Conservation (phyloP, 2,329 filamentous ascomycete species). For the Albifimbria verrucaria region DNA sequence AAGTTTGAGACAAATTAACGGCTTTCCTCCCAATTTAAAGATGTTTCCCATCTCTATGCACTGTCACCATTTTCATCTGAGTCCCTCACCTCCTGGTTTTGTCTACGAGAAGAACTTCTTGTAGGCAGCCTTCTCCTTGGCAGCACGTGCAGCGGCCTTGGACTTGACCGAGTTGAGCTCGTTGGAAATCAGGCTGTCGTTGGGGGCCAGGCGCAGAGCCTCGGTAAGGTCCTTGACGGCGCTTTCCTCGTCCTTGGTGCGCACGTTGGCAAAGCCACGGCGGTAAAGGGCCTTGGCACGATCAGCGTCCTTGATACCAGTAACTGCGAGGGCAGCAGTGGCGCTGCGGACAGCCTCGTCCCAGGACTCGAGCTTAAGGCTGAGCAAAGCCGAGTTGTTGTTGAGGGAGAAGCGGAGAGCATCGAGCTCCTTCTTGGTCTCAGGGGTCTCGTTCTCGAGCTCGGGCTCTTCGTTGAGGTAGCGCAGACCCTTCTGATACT, state of each 20-base stretch:
- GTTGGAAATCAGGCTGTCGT: constrained; percentile 69
- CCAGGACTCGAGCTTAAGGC: constrained; percentile 74
- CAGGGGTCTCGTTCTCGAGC: constrained; percentile 66
- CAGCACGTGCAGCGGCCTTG: constrained; percentile 65
- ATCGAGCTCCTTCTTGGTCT: constrained; percentile 64
- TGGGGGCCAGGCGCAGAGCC: constrained; percentile 71
- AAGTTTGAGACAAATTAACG: not conserved
- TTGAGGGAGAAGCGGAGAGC: constrained; percentile 80
- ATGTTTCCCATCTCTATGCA: constrained; percentile 6
- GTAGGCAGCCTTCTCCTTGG: constrained; percentile 90
- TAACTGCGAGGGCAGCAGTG: constrained; percentile 67
- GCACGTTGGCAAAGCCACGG: constrained; percentile 70
- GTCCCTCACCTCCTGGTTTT: not conserved
- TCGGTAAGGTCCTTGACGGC: constrained; percentile 73
- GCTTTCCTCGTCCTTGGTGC: constrained; percentile 79
- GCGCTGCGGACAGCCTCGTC: constrained; percentile 69
- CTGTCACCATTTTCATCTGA: not conserved
- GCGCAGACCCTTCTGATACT: constrained; percentile 91
- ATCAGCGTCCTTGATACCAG: constrained; percentile 67
- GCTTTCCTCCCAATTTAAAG: constrained; percentile 10
- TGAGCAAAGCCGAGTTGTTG: constrained; percentile 82
- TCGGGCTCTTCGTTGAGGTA: constrained; percentile 86
- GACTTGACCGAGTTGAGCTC: constrained; percentile 80
- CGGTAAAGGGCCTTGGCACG: constrained; percentile 88
- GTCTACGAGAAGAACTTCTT: constrained; percentile 77